These are phyloP conservation scores for Lachancea sp. DNA, from an alignment of 805 yeast species.

Conservation along the genomic window DNA sequence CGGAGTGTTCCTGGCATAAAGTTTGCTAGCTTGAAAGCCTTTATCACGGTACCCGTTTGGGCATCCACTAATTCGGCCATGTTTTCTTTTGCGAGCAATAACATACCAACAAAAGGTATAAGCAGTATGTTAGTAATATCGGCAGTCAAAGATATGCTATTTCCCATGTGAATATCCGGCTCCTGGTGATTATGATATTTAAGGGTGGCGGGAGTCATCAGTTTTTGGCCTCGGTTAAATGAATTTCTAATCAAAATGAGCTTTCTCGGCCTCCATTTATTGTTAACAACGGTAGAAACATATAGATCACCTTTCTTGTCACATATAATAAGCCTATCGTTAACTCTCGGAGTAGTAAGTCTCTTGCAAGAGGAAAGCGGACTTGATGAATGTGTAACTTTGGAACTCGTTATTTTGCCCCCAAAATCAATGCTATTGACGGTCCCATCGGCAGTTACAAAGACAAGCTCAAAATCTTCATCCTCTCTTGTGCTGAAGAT, in stretches of 20 bases:
- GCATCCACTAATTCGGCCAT: conserved; percentile 67
- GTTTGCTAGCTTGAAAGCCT: conserved; percentile 53
- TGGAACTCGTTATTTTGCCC: conserved; percentile 37
- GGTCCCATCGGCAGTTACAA: conserved; percentile 48
- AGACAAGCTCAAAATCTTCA: conserved; percentile 38
- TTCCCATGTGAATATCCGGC: background rate
- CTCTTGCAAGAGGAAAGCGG: conserved; percentile 47
- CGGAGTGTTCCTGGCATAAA: conserved; percentile 54
- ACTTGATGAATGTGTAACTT: conserved; percentile 25
- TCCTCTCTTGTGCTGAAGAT: conserved; percentile 18
- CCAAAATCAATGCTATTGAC: conserved; percentile 35
- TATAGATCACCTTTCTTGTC: conserved; percentile 45
- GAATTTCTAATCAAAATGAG: conserved; percentile 42
- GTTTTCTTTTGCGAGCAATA: conserved; percentile 50
- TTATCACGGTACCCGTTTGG: conserved; percentile 67
- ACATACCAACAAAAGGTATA: conserved; percentile 70
- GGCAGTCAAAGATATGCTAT: background rate
- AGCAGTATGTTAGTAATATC: conserved; percentile 39
- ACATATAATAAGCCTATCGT: conserved; percentile 60
- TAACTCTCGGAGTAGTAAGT: conserved; percentile 64
- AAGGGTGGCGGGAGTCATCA: conserved; percentile 36
- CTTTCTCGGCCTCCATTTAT: conserved; percentile 56
- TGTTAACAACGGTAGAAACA: conserved; percentile 59
- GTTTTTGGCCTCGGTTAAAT: conserved; percentile 39
- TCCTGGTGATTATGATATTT: conserved; percentile 11